Evolutionary conservation across 768 basidiomycete genomes (phyloP).

Genomic region (Leccinellum albellum): DNA sequence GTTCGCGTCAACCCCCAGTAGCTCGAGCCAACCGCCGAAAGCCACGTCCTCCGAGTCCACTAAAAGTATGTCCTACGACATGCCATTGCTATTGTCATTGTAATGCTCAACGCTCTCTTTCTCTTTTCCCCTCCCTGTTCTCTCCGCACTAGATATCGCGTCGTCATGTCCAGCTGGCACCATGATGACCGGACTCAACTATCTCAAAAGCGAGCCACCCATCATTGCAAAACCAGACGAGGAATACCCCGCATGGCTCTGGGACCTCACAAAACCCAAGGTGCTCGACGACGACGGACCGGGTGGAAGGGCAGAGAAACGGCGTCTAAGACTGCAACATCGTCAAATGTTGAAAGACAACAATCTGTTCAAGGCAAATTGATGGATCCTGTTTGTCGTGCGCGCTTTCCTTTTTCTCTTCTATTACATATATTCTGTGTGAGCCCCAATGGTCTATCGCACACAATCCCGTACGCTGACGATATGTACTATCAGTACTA

Average conservation of each 20-base stretch:
- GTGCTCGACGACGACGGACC: slow-evolving; percentile 67
- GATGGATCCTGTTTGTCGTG: neutral
- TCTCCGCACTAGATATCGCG: slow-evolving; percentile 11
- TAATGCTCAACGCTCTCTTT: neutral
- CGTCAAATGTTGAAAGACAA: slow-evolving; percentile 70
- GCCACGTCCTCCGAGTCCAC: slow-evolving; percentile 8
- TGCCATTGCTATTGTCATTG: neutral
- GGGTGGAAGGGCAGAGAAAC: slow-evolving; percentile 61
- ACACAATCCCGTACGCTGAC: neutral
- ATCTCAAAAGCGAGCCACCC: slow-evolving; percentile 76
- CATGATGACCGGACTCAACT: slow-evolving; percentile 73
- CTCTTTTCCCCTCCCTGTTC: neutral
- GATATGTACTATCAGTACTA: neutral
- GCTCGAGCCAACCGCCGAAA: neutral
- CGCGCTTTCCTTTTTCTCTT: neutral
- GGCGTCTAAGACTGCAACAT: slow-evolving; percentile 56
- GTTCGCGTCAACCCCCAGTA: slow-evolving; percentile 10
- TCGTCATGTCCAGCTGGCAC: slow-evolving; percentile 76
- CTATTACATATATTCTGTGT: neutral
- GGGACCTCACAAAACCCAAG: slow-evolving; percentile 67
- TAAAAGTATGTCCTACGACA: slow-evolving; percentile 16
- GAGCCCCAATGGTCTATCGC: neutral
- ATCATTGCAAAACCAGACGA: slow-evolving; percentile 77
- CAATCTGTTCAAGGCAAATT: slow-evolving; percentile 87
- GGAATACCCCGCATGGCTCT: slow-evolving; percentile 87